Evolutionary conservation across 1,139 yeast species (phyloP).

Genomic region (Saccharomyces pastorianus): DNA sequence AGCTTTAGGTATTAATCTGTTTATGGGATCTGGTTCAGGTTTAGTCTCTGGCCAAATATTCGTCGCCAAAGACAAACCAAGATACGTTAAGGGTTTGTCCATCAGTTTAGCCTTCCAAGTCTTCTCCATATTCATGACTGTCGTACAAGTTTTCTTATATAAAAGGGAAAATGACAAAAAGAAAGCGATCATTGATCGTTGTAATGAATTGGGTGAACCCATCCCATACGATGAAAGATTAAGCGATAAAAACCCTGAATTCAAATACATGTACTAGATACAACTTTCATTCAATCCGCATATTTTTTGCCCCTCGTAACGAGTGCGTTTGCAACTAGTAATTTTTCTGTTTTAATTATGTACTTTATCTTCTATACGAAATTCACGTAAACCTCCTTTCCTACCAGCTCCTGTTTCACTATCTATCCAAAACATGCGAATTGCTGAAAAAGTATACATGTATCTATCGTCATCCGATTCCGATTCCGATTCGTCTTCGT

Average conservation of each 20-base stretch:
- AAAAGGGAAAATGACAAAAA: conserved; percentile 40
- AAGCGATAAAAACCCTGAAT: conserved; percentile 60
- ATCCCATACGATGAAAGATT: conserved; percentile 44
- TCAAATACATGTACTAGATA: conserved; percentile 38
- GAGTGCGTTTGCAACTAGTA: conserved; percentile 5
- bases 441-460: neutral
- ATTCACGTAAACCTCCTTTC: neutral
- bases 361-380: neutral
- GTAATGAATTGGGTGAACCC: conserved; percentile 33
- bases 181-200: conserved; percentile 22
- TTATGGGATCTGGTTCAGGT: conserved; percentile 42
- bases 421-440: neutral
- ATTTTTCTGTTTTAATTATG: conserved; percentile 13
- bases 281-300: neutral
- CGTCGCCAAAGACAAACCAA: conserved; percentile 29
- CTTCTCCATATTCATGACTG: conserved; percentile 42
- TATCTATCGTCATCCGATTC: no score
- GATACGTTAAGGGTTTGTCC: conserved; percentile 35
- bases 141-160: conserved; percentile 40
- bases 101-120: conserved; percentile 46
- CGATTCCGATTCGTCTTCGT: conserved; percentile 23
- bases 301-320: neutral
- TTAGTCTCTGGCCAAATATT: conserved; percentile 41
- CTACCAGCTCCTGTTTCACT: neutral
- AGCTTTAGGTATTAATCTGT: conserved; percentile 38